A percentile compares a stretch with the other conserved stretches of the same genome.
Conservation (phyloP, 768 basidiomycete species). For the Tulasnella calospora region DNA sequence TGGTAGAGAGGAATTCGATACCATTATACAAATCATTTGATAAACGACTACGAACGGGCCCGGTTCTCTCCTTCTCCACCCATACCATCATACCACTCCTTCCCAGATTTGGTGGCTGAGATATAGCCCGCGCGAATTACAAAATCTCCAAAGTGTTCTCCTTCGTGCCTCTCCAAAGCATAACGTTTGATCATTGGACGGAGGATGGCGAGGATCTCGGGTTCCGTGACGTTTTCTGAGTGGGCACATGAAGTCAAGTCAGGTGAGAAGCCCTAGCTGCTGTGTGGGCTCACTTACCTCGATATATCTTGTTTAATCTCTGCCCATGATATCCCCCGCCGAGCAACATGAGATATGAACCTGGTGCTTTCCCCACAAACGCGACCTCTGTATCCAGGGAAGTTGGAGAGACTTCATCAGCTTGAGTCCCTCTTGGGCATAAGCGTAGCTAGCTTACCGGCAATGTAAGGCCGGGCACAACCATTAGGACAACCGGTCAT, state of each 20-base stretch:
- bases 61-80: slow-evolving; percentile 67
- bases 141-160: slow-evolving; percentile 94
- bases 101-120: slow-evolving; percentile 75
- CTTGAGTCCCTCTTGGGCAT: background rate
- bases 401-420: background rate
- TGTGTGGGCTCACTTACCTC: slow-evolving; percentile 45
- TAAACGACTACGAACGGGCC: slow-evolving; percentile 13
- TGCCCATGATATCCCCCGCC: slow-evolving; percentile 95
- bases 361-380: slow-evolving; percentile 93
- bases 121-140: slow-evolving; percentile 90
- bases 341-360: slow-evolving; percentile 87
- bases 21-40: background rate
- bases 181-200: slow-evolving; percentile 91
- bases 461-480: slow-evolving; percentile 88
- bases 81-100: slow-evolving; percentile 78
- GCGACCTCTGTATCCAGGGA: slow-evolving; percentile 63
- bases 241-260: background rate
- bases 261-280: background rate
- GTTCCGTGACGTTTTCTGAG: slow-evolving; percentile 79
- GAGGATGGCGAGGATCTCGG: slow-evolving; percentile 85
- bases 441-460: slow-evolving; percentile 46
- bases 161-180: slow-evolving; percentile 76
- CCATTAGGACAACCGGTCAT: slow-evolving; percentile 98
- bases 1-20: background rate
- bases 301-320: slow-evolving; percentile 92